Base-by-base conservation (phyloP, 768 basidiomycete species). In the Dacryopinax primogenitus region DNA sequence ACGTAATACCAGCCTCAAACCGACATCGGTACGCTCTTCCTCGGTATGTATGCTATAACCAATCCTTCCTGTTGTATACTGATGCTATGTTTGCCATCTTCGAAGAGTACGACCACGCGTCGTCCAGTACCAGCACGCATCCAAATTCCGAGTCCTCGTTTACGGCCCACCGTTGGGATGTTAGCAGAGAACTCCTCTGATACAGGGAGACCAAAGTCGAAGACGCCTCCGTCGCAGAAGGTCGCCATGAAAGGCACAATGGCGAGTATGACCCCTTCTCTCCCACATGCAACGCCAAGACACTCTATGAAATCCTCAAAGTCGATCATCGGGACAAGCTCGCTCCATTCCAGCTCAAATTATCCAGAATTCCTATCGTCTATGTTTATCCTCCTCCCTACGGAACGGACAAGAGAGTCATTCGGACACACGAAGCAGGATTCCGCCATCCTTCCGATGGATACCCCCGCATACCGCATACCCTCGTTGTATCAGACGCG, bases 371-470 rank as follows among this genome's bases (percentile, higher is more conserved):
- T 58, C 30, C 26, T 58, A 18, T 58, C 51, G 13, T 58, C 51
- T 3, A 58, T 58, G 51, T 58, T 58, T 18, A 58, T 30, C 12
- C 26, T n/a, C n/a, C n/a, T 58, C 15, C 51, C 51, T 4, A 7
- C 51, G 21, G 51, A 58, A 32, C 13, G 51, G 26, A 58, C 26
- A 3, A 58, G 51, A 23, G 51, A 58, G 30, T 28, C 26, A 26
- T 58, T 58, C 51, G 51, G 51, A 30, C 51, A 58, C 30, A 30
- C 51, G 3, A 13, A 21, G 51, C 51, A 58, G 51, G 51, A 58
- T 58, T 58, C 51, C 18, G 51, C 51, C 13, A 3, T 58, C 18
- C 51, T 58, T 26, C 51, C 51, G 13, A 21, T 30, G 23, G 51
- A 58, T 13, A 58, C 51, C 3, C 51, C 51, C 32, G 51, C 26